Evolutionary conservation across 805 yeast genomes (phyloP), one percentile per base, ranked within the genome.

Genomic region (Ogataea saltuana): DNA sequence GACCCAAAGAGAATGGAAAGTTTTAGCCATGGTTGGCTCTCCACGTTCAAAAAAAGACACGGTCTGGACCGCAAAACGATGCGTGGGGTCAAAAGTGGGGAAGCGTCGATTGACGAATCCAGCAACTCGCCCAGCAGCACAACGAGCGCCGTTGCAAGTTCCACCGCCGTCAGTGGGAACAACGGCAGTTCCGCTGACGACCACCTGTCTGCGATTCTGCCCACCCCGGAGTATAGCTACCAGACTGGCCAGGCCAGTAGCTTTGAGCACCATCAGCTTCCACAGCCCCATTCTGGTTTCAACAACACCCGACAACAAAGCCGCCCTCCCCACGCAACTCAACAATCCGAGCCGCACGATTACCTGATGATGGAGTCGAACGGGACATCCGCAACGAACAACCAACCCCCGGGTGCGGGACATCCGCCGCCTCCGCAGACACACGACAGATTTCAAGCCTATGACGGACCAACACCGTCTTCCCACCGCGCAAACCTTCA

Each of bases 11-110:
- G 85, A 42, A 58, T 75, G 42, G 70, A 68, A 20, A 68, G 72
- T 12, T 80, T 78, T 49, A 74, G 80, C 50, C 83, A 79, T 56
- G 85, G 85, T 7, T 80, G 85, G 85, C 60, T 80, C 32, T 66
- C 76, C 10, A 81, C 76, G 53, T 80, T 80, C 60, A 80, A 80
- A 58, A 78, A 75, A 50, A 61, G 83, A 38, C 82, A 79, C 53
- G 81, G 65, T 2, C 34, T 52, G 20, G 45, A 46, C 28, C 47
- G 48, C 20, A 49, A 42, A 26, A 36, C 44, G 8, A 44, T 46
- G 51, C 35, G 41, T 9, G 44, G 43, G 3, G 25, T 6, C 12
- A 29, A 23, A 16, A 27, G 30, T 17, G 34, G 17, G 21, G 37
- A 25, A 12, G 26, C 31, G 4, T 33, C 33, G 6, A 26, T 42